phyloP scores from a whole-genome alignment of 2,329 filamentous ascomycete genomes.

The Colletotrichum ledebouriae region DNA sequence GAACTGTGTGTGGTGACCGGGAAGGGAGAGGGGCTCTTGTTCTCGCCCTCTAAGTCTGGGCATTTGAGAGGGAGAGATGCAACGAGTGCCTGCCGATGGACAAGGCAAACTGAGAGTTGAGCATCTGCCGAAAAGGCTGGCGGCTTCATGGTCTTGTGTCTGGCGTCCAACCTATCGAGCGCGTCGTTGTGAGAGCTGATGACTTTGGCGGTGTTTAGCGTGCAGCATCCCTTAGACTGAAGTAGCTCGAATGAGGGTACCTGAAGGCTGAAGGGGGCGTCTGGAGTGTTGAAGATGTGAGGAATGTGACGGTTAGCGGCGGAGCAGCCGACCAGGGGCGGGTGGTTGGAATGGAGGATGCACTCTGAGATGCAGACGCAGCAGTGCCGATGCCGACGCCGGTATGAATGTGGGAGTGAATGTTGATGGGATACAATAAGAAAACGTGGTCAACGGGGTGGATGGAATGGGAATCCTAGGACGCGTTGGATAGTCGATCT shows the following conservation, averaged over 20 bases:
- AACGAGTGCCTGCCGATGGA: neutral
- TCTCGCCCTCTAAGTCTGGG: neutral
- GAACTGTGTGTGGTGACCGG: neutral
- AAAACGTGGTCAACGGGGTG: slow-evolving; percentile 32
- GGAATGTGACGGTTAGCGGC: slow-evolving; percentile 7
- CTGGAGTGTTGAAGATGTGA: neutral
- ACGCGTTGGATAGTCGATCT: slow-evolving; percentile 3
- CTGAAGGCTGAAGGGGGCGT: neutral
- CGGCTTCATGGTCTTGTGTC: slow-evolving; percentile 16
- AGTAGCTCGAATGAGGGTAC: neutral
- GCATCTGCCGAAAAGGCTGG: neutral
- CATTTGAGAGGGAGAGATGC: neutral
- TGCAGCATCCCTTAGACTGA: slow-evolving; percentile 11
- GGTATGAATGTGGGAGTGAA: no score
- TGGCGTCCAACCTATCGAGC: slow-evolving; percentile 11
- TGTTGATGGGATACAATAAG: slow-evolving; percentile 11
- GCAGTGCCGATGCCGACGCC: neutral
- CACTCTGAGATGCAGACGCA: slow-evolving; percentile 10
- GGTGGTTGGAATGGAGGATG: slow-evolving; percentile 10
- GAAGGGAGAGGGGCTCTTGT: slow-evolving; percentile 21
- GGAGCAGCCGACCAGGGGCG: neutral
- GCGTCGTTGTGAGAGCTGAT: slow-evolving; percentile 9
- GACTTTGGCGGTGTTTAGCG: slow-evolving; percentile 14
- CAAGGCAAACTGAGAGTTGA: neutral
- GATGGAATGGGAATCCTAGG: slow-evolving; percentile 14